Percentiles rank a stretch among this genome's conserved stretches.
phyloP scores from a whole-genome alignment of 345 rosid species.

The Adansonia digitata region DNA sequence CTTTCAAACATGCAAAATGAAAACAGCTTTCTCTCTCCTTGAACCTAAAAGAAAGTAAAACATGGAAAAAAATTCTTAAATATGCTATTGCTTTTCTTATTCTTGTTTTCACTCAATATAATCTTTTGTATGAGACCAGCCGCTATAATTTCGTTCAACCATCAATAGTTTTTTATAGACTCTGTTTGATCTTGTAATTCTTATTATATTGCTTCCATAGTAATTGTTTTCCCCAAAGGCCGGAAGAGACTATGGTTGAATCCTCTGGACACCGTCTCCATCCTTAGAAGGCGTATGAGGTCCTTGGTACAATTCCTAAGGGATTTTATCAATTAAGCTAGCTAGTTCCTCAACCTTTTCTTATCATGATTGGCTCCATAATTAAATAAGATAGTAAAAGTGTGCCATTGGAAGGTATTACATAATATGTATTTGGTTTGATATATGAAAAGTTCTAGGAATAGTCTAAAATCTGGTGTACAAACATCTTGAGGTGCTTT shows the following conservation, averaged over 20 bases:
- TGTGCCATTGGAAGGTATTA: background rate
- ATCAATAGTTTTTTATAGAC: background rate
- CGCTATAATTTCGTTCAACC: background rate
- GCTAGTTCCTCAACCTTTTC: background rate
- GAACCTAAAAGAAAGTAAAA: background rate
- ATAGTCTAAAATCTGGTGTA: background rate
- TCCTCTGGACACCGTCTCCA: background rate
- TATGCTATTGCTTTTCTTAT: background rate
- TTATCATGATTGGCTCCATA: background rate
- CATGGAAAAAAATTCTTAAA: background rate
- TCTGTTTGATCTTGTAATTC: background rate
- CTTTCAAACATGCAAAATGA: background rate
- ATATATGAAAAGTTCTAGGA: background rate
- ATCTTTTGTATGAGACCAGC: background rate
- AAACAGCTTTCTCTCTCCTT: background rate
- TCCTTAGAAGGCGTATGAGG: background rate
- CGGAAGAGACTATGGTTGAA: background rate
- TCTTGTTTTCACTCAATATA: background rate
- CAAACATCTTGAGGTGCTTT: background rate
- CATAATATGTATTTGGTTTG: background rate
- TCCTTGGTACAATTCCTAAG: background rate
- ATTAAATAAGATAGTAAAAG: background rate
- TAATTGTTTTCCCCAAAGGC: background rate
- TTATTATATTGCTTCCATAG: background rate
- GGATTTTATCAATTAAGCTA: background rate